These are phyloP conservation scores for Dioscorea alata DNA, from an alignment of 106 monocot genomes.

Conservation along the genomic window DNA sequence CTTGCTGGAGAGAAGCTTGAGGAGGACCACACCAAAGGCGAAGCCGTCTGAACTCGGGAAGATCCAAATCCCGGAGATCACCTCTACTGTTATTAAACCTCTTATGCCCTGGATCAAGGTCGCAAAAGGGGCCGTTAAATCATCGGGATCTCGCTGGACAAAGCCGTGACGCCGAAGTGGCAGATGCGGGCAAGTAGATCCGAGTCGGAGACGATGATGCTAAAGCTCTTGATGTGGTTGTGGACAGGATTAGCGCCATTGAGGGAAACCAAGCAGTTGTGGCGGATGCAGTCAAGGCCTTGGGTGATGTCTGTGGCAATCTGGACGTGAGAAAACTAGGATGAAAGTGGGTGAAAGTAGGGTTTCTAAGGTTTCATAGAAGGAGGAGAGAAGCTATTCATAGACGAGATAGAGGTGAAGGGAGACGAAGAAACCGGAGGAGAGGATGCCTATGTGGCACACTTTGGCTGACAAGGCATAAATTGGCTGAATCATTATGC, in stretches of 20 bases:
- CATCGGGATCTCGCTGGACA: slow-evolving; percentile 19
- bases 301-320: slow-evolving; percentile 3
- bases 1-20: slow-evolving; percentile 45
- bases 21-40: slow-evolving; percentile 69
- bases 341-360: slow-evolving; percentile 5
- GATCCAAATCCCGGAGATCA: slow-evolving; percentile 10
- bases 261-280: neutral
- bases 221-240: slow-evolving; percentile 2
- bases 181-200: slow-evolving; percentile 19
- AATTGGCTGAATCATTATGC: too few species aligned
- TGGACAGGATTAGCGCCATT: neutral
- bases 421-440: slow-evolving; percentile 31
- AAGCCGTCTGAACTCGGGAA: slow-evolving; percentile 44
- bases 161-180: slow-evolving; percentile 19
- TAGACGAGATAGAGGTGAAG: slow-evolving; percentile 58
- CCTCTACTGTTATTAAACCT: slow-evolving; percentile 65
- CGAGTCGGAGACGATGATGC: slow-evolving; percentile 20
- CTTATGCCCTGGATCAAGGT: slow-evolving; percentile 15
- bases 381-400: slow-evolving; percentile 35
- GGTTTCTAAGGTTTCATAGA: slow-evolving; percentile 6
- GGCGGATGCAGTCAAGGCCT: slow-evolving; percentile 8
- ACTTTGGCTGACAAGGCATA: too few species aligned
- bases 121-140: neutral
- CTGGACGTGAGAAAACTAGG: slow-evolving; percentile 2
- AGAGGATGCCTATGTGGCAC: too few species aligned